Percentiles rank a stretch among this genome's conserved stretches.
Evolutionary conservation across 352 stramenopile genomes (phyloP).

Genomic region (Phytophthora chlamydospora): DNA sequence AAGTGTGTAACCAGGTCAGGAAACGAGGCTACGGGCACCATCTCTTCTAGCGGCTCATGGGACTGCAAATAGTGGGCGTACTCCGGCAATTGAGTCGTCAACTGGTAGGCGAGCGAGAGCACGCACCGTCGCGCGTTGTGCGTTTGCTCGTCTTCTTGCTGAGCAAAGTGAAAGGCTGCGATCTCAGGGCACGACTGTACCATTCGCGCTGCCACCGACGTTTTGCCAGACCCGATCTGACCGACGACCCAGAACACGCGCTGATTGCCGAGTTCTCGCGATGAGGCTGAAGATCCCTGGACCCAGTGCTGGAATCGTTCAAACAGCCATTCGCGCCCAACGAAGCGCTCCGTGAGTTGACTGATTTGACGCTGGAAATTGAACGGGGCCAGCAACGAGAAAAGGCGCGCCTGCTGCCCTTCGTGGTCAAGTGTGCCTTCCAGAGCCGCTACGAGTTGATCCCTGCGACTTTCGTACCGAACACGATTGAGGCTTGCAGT

Average conservation of each 20-base stretch:
- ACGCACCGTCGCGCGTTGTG: constrained; percentile 67
- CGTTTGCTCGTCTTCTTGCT: constrained; percentile 81
- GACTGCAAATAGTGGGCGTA: constrained; percentile 72
- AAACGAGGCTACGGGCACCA: constrained; percentile 77
- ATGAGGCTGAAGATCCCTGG: constrained; percentile 18
- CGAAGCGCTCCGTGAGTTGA: constrained; percentile 68
- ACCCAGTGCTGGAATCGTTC: constrained; percentile 56
- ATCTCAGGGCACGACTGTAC: constrained; percentile 75
- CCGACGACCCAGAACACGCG: constrained; percentile 79
- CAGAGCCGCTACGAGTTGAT: constrained; percentile 63
- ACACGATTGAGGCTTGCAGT: constrained; percentile 48
- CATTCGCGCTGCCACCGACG: constrained; percentile 64
- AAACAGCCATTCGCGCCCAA: constrained; percentile 71
- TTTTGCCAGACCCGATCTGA: constrained; percentile 76
- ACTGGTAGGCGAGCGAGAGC: constrained; percentile 72
- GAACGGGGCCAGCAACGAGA: constrained; percentile 68
- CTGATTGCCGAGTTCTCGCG: constrained; percentile 14
- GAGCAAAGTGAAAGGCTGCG: constrained; percentile 73
- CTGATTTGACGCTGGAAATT: constrained; percentile 81
- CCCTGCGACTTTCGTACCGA: constrained; percentile 54
- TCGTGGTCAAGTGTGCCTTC: constrained; percentile 74
- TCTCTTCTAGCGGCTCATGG: constrained; percentile 73
- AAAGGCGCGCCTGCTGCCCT: constrained; percentile 70
- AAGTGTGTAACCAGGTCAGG: constrained; percentile 53
- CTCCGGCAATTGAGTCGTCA: constrained; percentile 76